Percentiles rank a stretch among this genome's conserved stretches.
Evolutionary conservation across 148 eudicot species (phyloP).

Genomic region (Beta vulgaris): DNA sequence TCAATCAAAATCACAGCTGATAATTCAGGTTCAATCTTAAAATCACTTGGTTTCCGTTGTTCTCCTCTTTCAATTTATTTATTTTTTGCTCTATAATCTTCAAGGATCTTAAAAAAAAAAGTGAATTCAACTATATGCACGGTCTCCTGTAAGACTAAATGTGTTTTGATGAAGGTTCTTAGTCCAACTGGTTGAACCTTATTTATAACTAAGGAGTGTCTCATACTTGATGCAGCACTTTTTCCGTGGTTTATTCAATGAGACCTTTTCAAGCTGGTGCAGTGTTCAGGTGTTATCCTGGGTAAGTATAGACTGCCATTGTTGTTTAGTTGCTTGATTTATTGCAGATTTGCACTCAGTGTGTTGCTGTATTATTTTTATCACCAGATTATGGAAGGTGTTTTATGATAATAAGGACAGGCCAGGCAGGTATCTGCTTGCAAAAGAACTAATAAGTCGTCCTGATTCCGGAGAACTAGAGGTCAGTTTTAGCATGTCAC

Average conservation of each 20-base stretch:
- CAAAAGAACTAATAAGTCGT: slow-evolving; percentile 71
- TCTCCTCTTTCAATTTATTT: no score
- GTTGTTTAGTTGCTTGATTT: neutral
- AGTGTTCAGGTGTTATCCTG: slow-evolving; percentile 93
- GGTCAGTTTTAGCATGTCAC: slow-evolving; percentile 44
- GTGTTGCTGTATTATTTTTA: neutral
- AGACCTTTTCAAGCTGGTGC: slow-evolving; percentile 85
- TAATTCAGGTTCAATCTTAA: no score
- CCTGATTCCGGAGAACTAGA: slow-evolving; percentile 93
- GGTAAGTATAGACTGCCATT: slow-evolving; percentile 42
- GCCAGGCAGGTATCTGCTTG: slow-evolving; percentile 81
- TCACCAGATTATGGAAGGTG: slow-evolving; percentile 82
- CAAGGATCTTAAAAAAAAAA: no score
- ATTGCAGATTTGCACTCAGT: neutral
- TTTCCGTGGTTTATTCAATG: slow-evolving; percentile 90
- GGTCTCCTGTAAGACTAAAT: neutral
- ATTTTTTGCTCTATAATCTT: no score
- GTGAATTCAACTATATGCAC: neutral
- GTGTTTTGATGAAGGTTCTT: neutral
- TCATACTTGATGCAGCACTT: slow-evolving; percentile 50
- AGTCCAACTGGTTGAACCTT: neutral
- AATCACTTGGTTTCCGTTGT: no score
- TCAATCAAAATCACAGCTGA: no score
- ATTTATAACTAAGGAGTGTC: slow-evolving; percentile 2
- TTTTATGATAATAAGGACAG: slow-evolving; percentile 85